phyloP scores from a whole-genome alignment of 2,329 filamentous ascomycete genomes.

The Cladosporium sp. region DNA sequence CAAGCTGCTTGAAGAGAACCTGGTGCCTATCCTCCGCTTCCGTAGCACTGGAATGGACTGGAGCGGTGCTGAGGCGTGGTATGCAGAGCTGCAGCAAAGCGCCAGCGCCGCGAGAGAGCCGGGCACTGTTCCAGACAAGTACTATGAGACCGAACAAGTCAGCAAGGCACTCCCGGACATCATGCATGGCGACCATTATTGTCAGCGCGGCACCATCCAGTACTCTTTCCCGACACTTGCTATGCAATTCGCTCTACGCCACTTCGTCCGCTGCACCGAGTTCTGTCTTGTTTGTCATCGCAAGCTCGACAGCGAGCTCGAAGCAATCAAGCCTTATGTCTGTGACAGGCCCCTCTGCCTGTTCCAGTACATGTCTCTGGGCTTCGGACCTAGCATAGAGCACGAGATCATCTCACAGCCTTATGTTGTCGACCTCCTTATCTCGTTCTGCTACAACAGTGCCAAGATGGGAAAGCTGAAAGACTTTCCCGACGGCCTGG shows the following conservation, averaged over 20 bases:
- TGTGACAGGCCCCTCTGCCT: slow-evolving; percentile 75
- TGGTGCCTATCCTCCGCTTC: slow-evolving; percentile 62
- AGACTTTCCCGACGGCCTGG: slow-evolving; percentile 61
- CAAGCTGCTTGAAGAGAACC: slow-evolving; percentile 65
- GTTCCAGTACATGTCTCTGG: slow-evolving; percentile 85
- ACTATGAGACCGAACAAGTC: slow-evolving; percentile 38
- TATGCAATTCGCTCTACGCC: slow-evolving; percentile 76
- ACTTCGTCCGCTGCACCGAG: slow-evolving; percentile 77
- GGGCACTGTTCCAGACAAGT: slow-evolving; percentile 41
- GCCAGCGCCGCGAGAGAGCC: slow-evolving; percentile 30
- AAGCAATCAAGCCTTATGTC: slow-evolving; percentile 72
- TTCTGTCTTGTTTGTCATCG: slow-evolving; percentile 86
- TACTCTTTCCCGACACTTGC: slow-evolving; percentile 59
- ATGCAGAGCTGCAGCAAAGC: slow-evolving; percentile 49
- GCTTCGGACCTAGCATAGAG: slow-evolving; percentile 82
- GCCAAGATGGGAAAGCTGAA: slow-evolving; percentile 48
- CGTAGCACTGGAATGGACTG: slow-evolving; percentile 62
- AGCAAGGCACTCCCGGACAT: slow-evolving; percentile 46
- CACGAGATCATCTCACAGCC: slow-evolving; percentile 79
- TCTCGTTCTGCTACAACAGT: slow-evolving; percentile 76
- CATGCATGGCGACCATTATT: slow-evolving; percentile 55
- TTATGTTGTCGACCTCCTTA: slow-evolving; percentile 78
- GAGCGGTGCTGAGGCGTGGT: slow-evolving; percentile 66
- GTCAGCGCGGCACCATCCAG: slow-evolving; percentile 28
- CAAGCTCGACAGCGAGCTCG: slow-evolving; percentile 64